Evolutionary conservation across 352 stramenopile genomes (phyloP).

Genomic region (Globisporangium abappressorium): DNA sequence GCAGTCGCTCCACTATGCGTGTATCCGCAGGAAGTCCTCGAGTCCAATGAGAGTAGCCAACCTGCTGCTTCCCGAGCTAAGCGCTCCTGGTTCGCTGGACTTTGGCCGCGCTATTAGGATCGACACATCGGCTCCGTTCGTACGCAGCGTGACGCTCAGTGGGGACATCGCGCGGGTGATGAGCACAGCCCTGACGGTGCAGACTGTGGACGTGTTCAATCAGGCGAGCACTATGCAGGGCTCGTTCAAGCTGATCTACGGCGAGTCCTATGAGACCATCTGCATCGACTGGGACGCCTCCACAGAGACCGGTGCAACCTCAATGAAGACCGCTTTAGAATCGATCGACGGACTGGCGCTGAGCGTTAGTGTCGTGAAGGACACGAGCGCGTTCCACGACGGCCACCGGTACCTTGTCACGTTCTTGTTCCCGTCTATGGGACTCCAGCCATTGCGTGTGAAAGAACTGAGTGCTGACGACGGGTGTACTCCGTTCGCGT

Average conservation of each 20-base stretch:
- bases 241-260: constrained; percentile 56
- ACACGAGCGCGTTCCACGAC: constrained; percentile 43
- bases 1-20: constrained; percentile 50
- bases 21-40: constrained; percentile 42
- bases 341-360: constrained; percentile 36
- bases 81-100: constrained; percentile 46
- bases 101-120: constrained; percentile 47
- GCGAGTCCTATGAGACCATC: constrained; percentile 18
- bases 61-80: constrained; percentile 46
- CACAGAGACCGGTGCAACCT: constrained; percentile 19
- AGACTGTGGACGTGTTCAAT: constrained; percentile 67
- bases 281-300: constrained; percentile 63
- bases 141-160: constrained; percentile 33
- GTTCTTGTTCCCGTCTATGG: constrained; percentile 51
- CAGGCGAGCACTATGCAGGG: constrained; percentile 40
- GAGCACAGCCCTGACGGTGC: constrained; percentile 30
- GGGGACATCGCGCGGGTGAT: constrained; percentile 36
- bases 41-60: constrained; percentile 29
- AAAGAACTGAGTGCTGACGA: constrained; percentile 8
- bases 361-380: constrained; percentile 34
- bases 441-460: constrained; percentile 39
- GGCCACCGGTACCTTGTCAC: constrained; percentile 45
- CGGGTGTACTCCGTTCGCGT: constrained; percentile 37
- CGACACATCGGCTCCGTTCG: constrained; percentile 44
- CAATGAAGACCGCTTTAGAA: constrained; percentile 42